Evolutionary conservation across 1,284 basidiomycete species (phyloP).

Genomic region (Pseudozyma sp.): DNA sequence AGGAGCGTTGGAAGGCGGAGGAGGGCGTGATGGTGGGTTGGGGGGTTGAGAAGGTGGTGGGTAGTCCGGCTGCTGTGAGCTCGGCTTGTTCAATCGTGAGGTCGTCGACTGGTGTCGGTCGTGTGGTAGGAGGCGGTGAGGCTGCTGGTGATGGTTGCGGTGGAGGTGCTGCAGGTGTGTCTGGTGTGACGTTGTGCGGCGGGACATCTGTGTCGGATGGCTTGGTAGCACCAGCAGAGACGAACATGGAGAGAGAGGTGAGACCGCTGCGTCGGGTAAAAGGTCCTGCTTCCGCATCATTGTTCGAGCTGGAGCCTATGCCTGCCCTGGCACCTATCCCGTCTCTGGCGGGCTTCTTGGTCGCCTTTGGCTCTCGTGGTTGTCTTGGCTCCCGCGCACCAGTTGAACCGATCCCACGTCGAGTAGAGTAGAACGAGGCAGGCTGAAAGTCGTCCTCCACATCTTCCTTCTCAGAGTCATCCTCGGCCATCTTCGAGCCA

Average conservation of each 20-base stretch:
- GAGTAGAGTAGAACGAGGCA: conserved; percentile 28
- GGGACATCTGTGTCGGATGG: conserved; percentile 18
- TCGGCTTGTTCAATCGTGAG: not conserved
- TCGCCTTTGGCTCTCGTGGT: not conserved
- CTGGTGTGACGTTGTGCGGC: conserved; percentile 2
- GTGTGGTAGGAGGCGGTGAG: not conserved
- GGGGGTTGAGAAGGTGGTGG: conserved; percentile 24
- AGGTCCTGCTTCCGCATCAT: conserved; percentile 13
- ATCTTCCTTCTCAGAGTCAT: not conserved
- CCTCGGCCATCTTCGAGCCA: not conserved
- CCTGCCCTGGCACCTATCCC: conserved; percentile 38
- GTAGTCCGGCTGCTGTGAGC: conserved; percentile 27
- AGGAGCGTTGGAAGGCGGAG: conserved; percentile 31
- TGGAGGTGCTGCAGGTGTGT: not conserved
- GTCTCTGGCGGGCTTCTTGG: conserved; percentile 11
- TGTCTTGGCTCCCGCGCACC: conserved; percentile 4
- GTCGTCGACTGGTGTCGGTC: not conserved
- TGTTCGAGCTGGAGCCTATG: conserved; percentile 19
- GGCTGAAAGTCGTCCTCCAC: conserved; percentile 32
- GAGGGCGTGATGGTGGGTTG: conserved; percentile 22
- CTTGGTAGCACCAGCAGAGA: conserved; percentile 25
- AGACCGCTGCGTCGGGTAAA: conserved; percentile 29
- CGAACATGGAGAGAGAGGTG: conserved; percentile 54
- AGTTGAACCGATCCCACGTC: conserved; percentile 14
- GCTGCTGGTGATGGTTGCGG: not conserved